Conservation (phyloP, 192 early-diverging fungal genomes). For the Podila clonocystis region DNA sequence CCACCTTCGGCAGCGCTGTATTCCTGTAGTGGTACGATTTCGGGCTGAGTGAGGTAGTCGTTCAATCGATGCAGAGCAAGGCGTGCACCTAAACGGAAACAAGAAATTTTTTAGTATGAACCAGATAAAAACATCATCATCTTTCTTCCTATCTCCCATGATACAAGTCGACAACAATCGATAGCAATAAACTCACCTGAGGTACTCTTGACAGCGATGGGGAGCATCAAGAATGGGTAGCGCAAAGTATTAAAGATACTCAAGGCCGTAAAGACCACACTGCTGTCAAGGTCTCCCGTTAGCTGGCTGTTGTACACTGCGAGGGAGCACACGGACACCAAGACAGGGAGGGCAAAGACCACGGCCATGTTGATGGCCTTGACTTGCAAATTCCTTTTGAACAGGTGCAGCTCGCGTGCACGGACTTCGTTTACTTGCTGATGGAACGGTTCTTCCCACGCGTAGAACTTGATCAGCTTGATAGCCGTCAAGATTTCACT, state of each 20-base stretch:
- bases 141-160: too few species aligned
- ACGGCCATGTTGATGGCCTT: constrained; percentile 72
- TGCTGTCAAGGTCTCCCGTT: constrained; percentile 23
- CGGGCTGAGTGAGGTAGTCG: constrained; percentile 42
- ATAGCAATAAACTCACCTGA: constrained; percentile 9
- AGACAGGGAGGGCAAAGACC: constrained; percentile 59
- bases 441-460: constrained; percentile 54
- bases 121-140: too few species aligned
- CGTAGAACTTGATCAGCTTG: constrained; percentile 75
- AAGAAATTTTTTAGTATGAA: constrained; percentile 46
- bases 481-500: constrained; percentile 65
- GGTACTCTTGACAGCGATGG: constrained; percentile 51
- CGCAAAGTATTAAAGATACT: constrained; percentile 59
- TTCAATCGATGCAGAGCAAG: constrained; percentile 25
- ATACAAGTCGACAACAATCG: background rate
- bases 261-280: constrained; percentile 57
- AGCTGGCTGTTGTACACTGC: constrained; percentile 39
- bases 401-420: constrained; percentile 18
- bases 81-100: constrained; percentile 40
- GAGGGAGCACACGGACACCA: constrained; percentile 49
- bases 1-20: constrained; percentile 34
- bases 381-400: constrained; percentile 57
- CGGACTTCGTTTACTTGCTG: constrained; percentile 58
- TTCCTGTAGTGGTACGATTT: constrained; percentile 59
- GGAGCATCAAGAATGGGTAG: constrained; percentile 56